These are phyloP conservation scores for Citrus australasica DNA, from an alignment of 345 rosid species.

Conservation along the genomic window DNA sequence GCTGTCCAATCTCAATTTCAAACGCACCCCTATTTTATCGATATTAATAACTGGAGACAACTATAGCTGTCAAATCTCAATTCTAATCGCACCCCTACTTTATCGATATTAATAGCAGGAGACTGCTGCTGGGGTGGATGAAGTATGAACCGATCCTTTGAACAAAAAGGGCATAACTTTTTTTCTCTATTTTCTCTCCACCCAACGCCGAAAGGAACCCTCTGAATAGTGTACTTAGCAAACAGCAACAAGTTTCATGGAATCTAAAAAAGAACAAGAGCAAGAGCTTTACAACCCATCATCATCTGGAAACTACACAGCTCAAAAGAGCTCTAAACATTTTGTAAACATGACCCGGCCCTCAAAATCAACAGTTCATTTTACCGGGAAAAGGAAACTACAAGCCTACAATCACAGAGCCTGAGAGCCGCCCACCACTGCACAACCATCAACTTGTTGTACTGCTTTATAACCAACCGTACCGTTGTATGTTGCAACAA, in stretches of 20 bases:
- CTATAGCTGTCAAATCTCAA: fast-evolving
- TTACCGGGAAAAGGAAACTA: neutral
- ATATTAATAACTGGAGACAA: neutral
- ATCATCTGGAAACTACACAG: neutral
- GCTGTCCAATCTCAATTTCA: fast-evolving
- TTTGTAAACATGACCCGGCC: neutral
- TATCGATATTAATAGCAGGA: neutral
- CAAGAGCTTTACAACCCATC: conserved; percentile 18
- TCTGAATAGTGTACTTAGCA: conserved; percentile 11
- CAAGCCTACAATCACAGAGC: no score
- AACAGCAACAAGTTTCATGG: neutral
- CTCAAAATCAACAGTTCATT: neutral
- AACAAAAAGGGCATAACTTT: neutral
- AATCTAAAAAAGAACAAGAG: conserved; percentile 17
- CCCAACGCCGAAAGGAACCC: conserved; percentile 20
- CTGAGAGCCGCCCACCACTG: no score
- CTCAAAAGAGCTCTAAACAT: neutral
- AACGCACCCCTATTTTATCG: no score
- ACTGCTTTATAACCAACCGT: no score
- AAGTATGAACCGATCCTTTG: neutral
- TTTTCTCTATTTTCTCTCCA: conserved; percentile 19
- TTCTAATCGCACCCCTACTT: no score
- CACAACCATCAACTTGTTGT: no score
- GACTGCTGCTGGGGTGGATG: neutral
- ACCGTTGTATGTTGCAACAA: no score